Percentiles rank a stretch among this genome's conserved stretches.
Evolutionary conservation across 768 basidiomycete genomes (phyloP).

Genomic region (Kwoniella dejecticola): DNA sequence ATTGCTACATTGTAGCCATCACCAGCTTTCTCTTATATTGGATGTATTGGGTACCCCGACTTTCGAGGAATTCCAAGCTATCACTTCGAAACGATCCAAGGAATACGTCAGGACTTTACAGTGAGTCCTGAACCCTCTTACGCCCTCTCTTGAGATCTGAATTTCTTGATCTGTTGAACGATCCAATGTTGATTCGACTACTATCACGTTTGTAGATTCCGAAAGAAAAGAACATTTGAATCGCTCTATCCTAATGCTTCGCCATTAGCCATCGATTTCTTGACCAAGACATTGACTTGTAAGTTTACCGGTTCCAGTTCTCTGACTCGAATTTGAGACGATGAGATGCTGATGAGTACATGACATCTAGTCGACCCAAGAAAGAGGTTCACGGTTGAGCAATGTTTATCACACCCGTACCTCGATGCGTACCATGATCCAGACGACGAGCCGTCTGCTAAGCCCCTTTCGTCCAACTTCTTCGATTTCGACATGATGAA

Average conservation of each 20-base stretch:
- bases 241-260: slow-evolving; percentile 88
- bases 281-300: slow-evolving; percentile 77
- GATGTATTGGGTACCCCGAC: slow-evolving; percentile 97
- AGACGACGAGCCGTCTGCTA: slow-evolving; percentile 92
- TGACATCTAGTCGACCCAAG: slow-evolving; percentile 73
- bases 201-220: too few relatives aligned
- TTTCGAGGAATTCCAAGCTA: slow-evolving; percentile 95
- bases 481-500: slow-evolving; percentile 98
- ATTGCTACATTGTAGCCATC: slow-evolving; percentile 76
- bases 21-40: slow-evolving; percentile 91
- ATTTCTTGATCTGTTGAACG: too few relatives aligned
- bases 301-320: slow-evolving; percentile 8
- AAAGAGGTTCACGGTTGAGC: slow-evolving; percentile 91
- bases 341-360: too few relatives aligned
- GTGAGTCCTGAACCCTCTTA: slow-evolving; percentile 21
- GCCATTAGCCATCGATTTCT: slow-evolving; percentile 71
- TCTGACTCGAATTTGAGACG: too few relatives aligned
- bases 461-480: slow-evolving; percentile 93
- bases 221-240: slow-evolving; percentile 78
- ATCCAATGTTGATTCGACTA: too few relatives aligned
- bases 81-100: slow-evolving; percentile 84
- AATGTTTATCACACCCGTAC: slow-evolving; percentile 92
- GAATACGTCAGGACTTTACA: slow-evolving; percentile 95
- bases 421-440: slow-evolving; percentile 95
- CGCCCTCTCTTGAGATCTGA: neutral